phyloP scores from a whole-genome alignment of 2,329 filamentous ascomycete species.

The Diaporthe vexans region DNA sequence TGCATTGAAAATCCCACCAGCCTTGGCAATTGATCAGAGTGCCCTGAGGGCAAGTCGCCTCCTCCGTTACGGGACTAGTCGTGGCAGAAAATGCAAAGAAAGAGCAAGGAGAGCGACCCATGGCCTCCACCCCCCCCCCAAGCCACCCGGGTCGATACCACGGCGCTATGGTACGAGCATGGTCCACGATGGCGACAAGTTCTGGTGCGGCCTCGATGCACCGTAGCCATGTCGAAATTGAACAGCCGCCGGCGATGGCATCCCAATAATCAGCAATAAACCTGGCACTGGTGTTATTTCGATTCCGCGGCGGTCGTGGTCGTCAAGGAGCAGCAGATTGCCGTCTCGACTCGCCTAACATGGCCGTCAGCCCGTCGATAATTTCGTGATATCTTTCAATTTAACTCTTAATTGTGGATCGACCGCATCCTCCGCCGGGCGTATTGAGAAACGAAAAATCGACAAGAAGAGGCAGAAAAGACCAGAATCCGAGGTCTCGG shows the following conservation, averaged over 20 bases:
- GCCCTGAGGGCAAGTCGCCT: not conserved
- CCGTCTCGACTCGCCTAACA: slow-evolving; percentile 14
- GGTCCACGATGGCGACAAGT: not conserved
- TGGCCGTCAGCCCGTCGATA: not conserved
- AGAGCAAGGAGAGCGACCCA: not conserved
- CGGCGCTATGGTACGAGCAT: not conserved
- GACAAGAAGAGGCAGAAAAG: not conserved
- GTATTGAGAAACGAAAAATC: not conserved
- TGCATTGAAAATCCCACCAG: slow-evolving; percentile 13
- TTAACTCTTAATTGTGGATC: slow-evolving; percentile 9
- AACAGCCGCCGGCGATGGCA: not conserved
- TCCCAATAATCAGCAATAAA: slow-evolving; percentile 3
- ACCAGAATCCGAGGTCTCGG: not conserved
- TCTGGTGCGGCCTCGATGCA: not conserved
- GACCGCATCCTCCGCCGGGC: not conserved
- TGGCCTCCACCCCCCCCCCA: too few relatives aligned
- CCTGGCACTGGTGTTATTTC: slow-evolving; percentile 19
- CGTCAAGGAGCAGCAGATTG: slow-evolving; percentile 13
- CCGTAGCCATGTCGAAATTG: not conserved
- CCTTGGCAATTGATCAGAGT: not conserved
- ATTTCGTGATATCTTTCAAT: slow-evolving; percentile 7
- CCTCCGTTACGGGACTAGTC: slow-evolving; percentile 6
- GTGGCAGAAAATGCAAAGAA: not conserved
- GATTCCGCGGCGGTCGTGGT: not conserved
- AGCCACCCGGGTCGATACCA: slow-evolving; percentile 7